These are phyloP conservation scores for Epichloe sibirici DNA, from an alignment of 2,329 filamentous ascomycete genomes.

Conservation along the genomic window DNA sequence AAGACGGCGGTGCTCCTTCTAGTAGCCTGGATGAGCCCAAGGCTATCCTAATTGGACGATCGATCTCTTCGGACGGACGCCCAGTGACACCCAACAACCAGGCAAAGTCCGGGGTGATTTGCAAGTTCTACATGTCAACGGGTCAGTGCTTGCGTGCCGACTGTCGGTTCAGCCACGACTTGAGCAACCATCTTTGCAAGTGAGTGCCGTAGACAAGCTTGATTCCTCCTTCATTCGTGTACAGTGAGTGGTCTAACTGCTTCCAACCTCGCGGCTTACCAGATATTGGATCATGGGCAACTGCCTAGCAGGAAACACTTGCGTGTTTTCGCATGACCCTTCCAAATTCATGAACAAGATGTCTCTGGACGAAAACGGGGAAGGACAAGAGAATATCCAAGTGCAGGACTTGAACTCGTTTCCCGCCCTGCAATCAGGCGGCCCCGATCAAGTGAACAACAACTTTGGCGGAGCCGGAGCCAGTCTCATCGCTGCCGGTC, in stretches of 20 bases:
- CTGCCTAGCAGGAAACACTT: conserved; percentile 85
- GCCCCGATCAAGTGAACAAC: conserved; percentile 44
- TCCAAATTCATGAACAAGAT: conserved; percentile 75
- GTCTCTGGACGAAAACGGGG: conserved; percentile 53
- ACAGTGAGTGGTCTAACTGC: background rate
- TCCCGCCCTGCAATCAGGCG: conserved; percentile 55
- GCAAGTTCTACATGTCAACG: conserved; percentile 92
- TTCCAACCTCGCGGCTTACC: background rate
- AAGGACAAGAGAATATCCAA: conserved; percentile 56
- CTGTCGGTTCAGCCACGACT: conserved; percentile 92
- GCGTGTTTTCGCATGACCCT: conserved; percentile 95
- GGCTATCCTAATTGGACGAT: conserved; percentile 76
- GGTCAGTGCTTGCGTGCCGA: conserved; percentile 94
- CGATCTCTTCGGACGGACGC: conserved; percentile 63
- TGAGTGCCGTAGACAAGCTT: conserved; percentile 37
- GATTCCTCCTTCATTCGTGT: background rate
- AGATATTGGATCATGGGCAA: conserved; percentile 96
- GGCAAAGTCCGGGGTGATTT: conserved; percentile 77
- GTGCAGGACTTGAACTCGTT: conserved; percentile 79
- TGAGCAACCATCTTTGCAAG: conserved; percentile 97
- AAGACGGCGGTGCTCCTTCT: conserved; percentile 21
- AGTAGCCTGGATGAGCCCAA: conserved; percentile 41
- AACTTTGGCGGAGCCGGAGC: conserved; percentile 37
- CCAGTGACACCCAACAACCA: conserved; percentile 66
- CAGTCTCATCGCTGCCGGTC: conserved; percentile 37